phyloP scores from a whole-genome alignment of 768 basidiomycete genomes.

The Pleurotus salmoneostramineus region DNA sequence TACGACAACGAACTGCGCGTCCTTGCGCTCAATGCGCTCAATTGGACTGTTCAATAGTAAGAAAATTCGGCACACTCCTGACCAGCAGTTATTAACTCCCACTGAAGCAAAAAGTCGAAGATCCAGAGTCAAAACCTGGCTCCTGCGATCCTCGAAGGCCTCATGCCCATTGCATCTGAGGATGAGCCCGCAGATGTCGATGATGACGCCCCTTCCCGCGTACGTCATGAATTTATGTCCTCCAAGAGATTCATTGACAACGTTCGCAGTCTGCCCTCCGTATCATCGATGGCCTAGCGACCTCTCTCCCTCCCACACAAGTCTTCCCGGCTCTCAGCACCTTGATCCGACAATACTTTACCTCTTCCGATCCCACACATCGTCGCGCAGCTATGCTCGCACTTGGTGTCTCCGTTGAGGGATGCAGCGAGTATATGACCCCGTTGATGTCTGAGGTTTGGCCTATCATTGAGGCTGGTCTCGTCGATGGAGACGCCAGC shows the following conservation, averaged over 20 bases:
- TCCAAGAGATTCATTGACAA: neutral
- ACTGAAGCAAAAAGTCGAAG: slow-evolving; percentile 88
- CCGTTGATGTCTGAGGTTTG: slow-evolving; percentile 89
- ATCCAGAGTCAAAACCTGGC: slow-evolving; percentile 85
- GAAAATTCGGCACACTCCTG: slow-evolving; percentile 18
- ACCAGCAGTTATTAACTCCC: neutral
- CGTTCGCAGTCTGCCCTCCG: slow-evolving; percentile 78
- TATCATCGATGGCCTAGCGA: slow-evolving; percentile 89
- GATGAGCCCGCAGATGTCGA: slow-evolving; percentile 91
- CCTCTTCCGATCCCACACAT: slow-evolving; percentile 68
- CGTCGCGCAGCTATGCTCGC: slow-evolving; percentile 94
- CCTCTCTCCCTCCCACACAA: slow-evolving; percentile 88
- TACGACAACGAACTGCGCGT: slow-evolving; percentile 81
- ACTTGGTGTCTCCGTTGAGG: slow-evolving; percentile 93
- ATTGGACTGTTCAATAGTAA: slow-evolving; percentile 96
- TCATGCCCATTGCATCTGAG: slow-evolving; percentile 94
- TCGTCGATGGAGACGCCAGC: slow-evolving; percentile 75
- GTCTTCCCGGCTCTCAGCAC: slow-evolving; percentile 90
- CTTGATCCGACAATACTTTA: slow-evolving; percentile 83
- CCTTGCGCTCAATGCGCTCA: slow-evolving; percentile 87
- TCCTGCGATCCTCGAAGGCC: slow-evolving; percentile 78
- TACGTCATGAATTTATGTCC: slow-evolving; percentile 31
- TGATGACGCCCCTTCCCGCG: slow-evolving; percentile 89
- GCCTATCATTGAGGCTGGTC: slow-evolving; percentile 89
- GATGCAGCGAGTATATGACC: slow-evolving; percentile 97